phyloP scores from a whole-genome alignment of 768 basidiomycete species.

The Xerocomellus amylosporus region DNA sequence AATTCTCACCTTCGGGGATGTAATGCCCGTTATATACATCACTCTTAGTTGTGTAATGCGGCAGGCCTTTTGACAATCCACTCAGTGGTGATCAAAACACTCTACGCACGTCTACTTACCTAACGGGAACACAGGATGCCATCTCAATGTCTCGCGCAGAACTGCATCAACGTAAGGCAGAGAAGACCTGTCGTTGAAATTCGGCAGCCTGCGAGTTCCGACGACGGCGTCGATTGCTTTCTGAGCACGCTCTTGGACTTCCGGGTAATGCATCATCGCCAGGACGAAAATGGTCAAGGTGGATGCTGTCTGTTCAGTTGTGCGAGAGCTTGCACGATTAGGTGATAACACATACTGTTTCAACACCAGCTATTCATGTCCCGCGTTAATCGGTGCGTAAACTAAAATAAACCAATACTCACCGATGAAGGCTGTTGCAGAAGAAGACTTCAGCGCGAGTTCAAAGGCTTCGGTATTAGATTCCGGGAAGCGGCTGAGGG shows the following conservation, averaged over 20 bases:
- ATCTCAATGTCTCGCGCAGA: slow-evolving; percentile 35
- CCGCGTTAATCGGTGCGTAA: slow-evolving; percentile 2
- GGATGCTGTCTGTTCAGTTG: slow-evolving; percentile 28
- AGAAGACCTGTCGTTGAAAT: slow-evolving; percentile 25
- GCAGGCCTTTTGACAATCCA: slow-evolving; percentile 21
- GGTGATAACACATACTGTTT: slow-evolving; percentile 21
- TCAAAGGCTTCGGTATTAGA: slow-evolving; percentile 24
- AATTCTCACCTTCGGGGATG: slow-evolving; percentile 26
- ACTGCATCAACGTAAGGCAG: slow-evolving; percentile 34
- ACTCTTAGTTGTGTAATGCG: slow-evolving; percentile 24
- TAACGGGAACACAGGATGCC: slow-evolving; percentile 34
- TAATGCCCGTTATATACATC: slow-evolving; percentile 27
- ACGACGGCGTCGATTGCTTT: slow-evolving; percentile 34
- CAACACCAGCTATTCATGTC: slow-evolving; percentile 25
- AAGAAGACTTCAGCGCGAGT: slow-evolving; percentile 28
- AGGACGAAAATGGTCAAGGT: slow-evolving; percentile 32
- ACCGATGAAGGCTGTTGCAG: slow-evolving; percentile 35
- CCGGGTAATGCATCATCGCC: slow-evolving; percentile 35
- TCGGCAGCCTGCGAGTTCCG: slow-evolving; percentile 28
- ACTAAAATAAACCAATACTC: not conserved
- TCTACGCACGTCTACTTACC: slow-evolving; percentile 13
- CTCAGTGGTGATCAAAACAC: not conserved
- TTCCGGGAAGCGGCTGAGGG: slow-evolving; percentile 20
- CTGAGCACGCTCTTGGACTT: slow-evolving; percentile 34
- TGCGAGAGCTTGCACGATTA: slow-evolving; percentile 1